phyloP scores from a whole-genome alignment of 495 filamentous ascomycete species.

The Aspergillus leporis region DNA sequence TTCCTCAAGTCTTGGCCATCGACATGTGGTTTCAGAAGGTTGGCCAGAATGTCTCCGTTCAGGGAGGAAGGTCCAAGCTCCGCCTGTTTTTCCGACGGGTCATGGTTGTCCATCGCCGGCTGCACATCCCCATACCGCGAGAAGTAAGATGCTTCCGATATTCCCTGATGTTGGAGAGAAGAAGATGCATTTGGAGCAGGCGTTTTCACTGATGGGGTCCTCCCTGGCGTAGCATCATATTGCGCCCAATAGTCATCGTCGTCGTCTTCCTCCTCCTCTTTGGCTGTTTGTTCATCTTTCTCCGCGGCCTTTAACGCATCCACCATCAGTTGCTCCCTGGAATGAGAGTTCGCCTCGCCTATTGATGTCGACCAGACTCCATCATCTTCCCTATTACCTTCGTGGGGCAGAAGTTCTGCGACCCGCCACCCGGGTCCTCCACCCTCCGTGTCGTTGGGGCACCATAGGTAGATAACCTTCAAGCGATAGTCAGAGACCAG shows the following conservation, averaged over 20 bases:
- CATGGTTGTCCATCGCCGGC: constrained; percentile 86
- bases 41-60: constrained; percentile 49
- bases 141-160: constrained; percentile 61
- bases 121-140: constrained; percentile 87
- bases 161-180: constrained; percentile 33
- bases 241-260: constrained; percentile 94
- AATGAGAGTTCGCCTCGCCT: constrained; percentile 50
- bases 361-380: constrained; percentile 53
- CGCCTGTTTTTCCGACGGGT: constrained; percentile 64
- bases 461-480: constrained; percentile 65
- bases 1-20: constrained; percentile 18
- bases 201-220: constrained; percentile 70
- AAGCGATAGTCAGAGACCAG: constrained; percentile 55
- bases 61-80: constrained; percentile 54
- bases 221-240: constrained; percentile 82
- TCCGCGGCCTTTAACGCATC: constrained; percentile 38
- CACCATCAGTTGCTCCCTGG: constrained; percentile 36
- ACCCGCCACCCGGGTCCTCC: constrained; percentile 78
- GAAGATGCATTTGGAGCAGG: constrained; percentile 50
- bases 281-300: constrained; percentile 24
- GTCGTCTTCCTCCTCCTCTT: constrained; percentile 62
- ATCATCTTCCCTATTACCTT: constrained; percentile 40
- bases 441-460: constrained; percentile 64
- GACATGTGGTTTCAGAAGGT: constrained; percentile 35
- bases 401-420: constrained; percentile 69